A percentile compares a stretch with the other conserved stretches of the same genome.
phyloP scores from a whole-genome alignment of 108 stramenopile species.

The Discostella stelligeroides region DNA sequence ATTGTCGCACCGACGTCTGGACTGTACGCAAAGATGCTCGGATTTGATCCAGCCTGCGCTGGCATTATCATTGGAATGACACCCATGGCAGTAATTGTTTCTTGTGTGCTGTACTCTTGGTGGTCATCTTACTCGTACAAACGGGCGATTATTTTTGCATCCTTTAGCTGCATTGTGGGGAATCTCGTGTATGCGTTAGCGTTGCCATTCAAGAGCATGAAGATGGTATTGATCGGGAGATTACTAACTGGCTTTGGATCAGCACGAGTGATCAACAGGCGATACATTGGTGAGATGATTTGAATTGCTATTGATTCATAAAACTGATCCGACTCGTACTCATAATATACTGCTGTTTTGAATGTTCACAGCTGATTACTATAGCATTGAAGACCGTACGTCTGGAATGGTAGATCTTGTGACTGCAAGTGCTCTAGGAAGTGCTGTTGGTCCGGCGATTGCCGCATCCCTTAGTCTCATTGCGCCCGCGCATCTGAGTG shows the following conservation, averaged over 20 bases:
- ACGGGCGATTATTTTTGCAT: slow-evolving; percentile 80
- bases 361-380: slow-evolving; percentile 61
- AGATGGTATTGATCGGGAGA: slow-evolving; percentile 84
- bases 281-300: slow-evolving; percentile 76
- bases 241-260: slow-evolving; percentile 89
- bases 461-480: slow-evolving; percentile 63
- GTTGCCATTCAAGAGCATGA: slow-evolving; percentile 71
- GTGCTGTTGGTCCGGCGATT: slow-evolving; percentile 86
- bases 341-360: too few species aligned
- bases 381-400: slow-evolving; percentile 72
- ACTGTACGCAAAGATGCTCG: slow-evolving; percentile 78
- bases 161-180: slow-evolving; percentile 68
- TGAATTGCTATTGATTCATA: neutral
- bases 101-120: slow-evolving; percentile 76
- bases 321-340: neutral
- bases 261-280: slow-evolving; percentile 85
- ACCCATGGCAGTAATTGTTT: slow-evolving; percentile 81
- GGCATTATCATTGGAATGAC: slow-evolving; percentile 94
- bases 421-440: slow-evolving; percentile 79
- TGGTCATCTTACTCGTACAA: slow-evolving; percentile 91
- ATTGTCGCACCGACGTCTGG: slow-evolving; percentile 90
- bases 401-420: slow-evolving; percentile 88
- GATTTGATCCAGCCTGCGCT: slow-evolving; percentile 69
- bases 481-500: slow-evolving; percentile 21
- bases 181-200: slow-evolving; percentile 89